Percentiles rank a stretch among this genome's conserved stretches.
phyloP scores from a whole-genome alignment of 164 flowering plant species.

The Brasenia schreberi region DNA sequence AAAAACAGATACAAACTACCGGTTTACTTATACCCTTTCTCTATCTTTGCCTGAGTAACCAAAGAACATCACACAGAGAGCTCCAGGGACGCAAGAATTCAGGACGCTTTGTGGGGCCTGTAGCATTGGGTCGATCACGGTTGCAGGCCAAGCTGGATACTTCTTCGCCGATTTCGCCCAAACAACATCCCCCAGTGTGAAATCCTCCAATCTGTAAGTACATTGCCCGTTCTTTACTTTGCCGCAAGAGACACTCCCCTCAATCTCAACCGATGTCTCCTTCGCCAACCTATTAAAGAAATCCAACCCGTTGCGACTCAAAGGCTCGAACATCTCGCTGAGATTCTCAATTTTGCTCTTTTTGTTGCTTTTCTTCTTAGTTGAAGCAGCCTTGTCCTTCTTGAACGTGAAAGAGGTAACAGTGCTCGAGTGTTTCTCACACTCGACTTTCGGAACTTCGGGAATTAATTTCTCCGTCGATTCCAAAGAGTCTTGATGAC shows the following conservation, averaged over 20 bases:
- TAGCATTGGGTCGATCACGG: conserved; percentile 76
- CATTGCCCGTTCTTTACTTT: neutral
- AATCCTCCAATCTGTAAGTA: conserved; percentile 38
- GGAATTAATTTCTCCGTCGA: neutral
- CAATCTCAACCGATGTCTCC: conserved; percentile 25
- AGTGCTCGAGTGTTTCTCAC: conserved; percentile 31
- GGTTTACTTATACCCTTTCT: conserved; percentile 16
- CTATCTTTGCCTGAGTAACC: conserved; percentile 75
- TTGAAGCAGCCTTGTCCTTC: neutral
- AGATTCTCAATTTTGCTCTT: neutral
- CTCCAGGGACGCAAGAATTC: conserved; percentile 56
- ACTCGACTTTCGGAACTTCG: conserved; percentile 6
- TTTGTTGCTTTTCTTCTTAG: neutral
- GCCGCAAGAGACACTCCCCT: conserved; percentile 1
- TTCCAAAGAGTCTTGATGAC: conserved; percentile 3
- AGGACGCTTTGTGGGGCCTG: conserved; percentile 76
- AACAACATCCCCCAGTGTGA: conserved; percentile 64
- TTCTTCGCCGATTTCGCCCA: conserved; percentile 84
- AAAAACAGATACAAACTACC: neutral
- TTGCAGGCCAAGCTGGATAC: conserved; percentile 92
- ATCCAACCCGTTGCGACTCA: neutral
- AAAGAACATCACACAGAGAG: conserved; percentile 90
- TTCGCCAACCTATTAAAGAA: neutral
- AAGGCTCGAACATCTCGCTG: neutral
- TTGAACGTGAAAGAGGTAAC: conserved; percentile 26